A percentile compares a stretch with the other conserved stretches of the same genome.
These are phyloP conservation scores for Salvia sclarea DNA, from an alignment of 305 asterid genomes.

Conservation along the genomic window DNA sequence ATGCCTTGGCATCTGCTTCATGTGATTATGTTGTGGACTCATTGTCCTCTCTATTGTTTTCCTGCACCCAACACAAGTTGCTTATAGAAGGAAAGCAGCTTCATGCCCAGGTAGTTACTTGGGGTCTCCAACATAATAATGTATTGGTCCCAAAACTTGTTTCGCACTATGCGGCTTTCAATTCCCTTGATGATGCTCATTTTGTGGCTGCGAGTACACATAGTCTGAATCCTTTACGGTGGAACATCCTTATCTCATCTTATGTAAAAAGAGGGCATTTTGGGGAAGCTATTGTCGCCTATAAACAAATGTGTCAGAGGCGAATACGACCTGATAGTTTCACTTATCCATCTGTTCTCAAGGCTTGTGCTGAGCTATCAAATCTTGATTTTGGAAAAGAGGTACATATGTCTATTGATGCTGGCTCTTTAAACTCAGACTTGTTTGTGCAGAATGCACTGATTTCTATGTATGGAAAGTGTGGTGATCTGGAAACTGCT, in stretches of 20 bases:
- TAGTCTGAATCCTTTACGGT: constrained; percentile 59
- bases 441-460: constrained; percentile 82
- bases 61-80: constrained; percentile 56
- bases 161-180: constrained; percentile 51
- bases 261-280: constrained; percentile 49
- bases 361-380: constrained; percentile 80
- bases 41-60: constrained; percentile 54
- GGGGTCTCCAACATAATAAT: constrained; percentile 53
- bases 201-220: constrained; percentile 44
- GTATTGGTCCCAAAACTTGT: constrained; percentile 64
- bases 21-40: constrained; percentile 40
- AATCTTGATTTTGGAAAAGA: constrained; percentile 59
- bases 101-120: constrained; percentile 62
- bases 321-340: constrained; percentile 59
- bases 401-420: constrained; percentile 59
- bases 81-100: constrained; percentile 65
- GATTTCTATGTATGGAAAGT: constrained; percentile 81
- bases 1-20: constrained; percentile 41
- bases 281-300: constrained; percentile 53
- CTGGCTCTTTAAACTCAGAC: constrained; percentile 41
- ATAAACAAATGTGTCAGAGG: constrained; percentile 54
- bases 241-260: constrained; percentile 78
- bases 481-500: constrained; percentile 68
- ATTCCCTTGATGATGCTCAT: constrained; percentile 52
- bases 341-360: constrained; percentile 80